Percentiles rank a stretch among this genome's conserved stretches.
Conservation (phyloP, 2,329 filamentous ascomycete genomes). For the Pyricularia grisea region DNA sequence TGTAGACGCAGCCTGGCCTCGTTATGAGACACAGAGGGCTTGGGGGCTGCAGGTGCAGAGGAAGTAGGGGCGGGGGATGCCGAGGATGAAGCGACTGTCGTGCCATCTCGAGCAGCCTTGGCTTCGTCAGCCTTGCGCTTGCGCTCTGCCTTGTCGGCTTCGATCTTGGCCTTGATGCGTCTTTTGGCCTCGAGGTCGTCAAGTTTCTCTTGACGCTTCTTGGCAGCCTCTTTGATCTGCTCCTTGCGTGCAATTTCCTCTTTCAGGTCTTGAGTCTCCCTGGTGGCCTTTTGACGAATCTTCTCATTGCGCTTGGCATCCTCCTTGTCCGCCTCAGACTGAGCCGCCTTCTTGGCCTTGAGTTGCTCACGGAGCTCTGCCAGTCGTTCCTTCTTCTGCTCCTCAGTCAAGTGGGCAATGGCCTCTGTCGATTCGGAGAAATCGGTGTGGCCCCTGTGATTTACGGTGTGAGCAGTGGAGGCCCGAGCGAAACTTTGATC, state of each 20-base stretch:
- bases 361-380: slow-evolving; percentile 64
- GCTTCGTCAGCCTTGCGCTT: slow-evolving; percentile 75
- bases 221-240: slow-evolving; percentile 80
- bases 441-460: slow-evolving; percentile 65
- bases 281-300: slow-evolving; percentile 79
- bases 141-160: slow-evolving; percentile 86
- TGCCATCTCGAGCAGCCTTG: slow-evolving; percentile 80
- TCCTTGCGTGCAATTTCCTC: slow-evolving; percentile 84
- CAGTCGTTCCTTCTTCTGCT: slow-evolving; percentile 77
- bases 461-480: not conserved
- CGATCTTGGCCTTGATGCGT: slow-evolving; percentile 86
- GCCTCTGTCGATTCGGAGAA: slow-evolving; percentile 93
- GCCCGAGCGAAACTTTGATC: not conserved
- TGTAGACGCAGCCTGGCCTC: slow-evolving; percentile 79
- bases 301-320: slow-evolving; percentile 78
- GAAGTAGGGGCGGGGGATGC: slow-evolving; percentile 35
- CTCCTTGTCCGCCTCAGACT: slow-evolving; percentile 65
- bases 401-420: slow-evolving; percentile 80
- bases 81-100: slow-evolving; percentile 34
- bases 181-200: slow-evolving; percentile 80
- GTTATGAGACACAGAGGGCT: slow-evolving; percentile 61
- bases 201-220: slow-evolving; percentile 79
- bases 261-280: slow-evolving; percentile 80
- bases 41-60: slow-evolving; percentile 46
- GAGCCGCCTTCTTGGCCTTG: slow-evolving; percentile 59